Conservation (phyloP, 2,329 filamentous ascomycete genomes). For the Ophiostoma piceae region DNA sequence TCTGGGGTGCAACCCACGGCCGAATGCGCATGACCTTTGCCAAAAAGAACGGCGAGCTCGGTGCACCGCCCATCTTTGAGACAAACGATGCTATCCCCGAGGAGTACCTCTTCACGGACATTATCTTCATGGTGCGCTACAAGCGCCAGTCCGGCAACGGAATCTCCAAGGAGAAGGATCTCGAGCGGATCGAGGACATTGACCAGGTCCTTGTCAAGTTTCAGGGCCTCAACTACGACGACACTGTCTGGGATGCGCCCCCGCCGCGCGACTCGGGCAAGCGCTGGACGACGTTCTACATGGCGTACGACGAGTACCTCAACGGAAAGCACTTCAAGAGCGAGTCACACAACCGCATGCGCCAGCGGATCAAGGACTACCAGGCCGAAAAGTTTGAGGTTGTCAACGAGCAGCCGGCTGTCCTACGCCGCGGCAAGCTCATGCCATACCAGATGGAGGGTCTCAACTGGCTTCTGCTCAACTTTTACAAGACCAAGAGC, state of each 20-base stretch:
- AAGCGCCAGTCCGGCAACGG: slow-evolving; percentile 24
- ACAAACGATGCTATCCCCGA: slow-evolving; percentile 78
- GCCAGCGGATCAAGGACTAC: slow-evolving; percentile 62
- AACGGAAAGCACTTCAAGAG: slow-evolving; percentile 64
- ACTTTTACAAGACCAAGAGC: slow-evolving; percentile 76
- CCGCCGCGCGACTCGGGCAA: slow-evolving; percentile 59
- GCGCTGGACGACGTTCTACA: slow-evolving; percentile 72
- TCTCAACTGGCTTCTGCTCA: slow-evolving; percentile 90
- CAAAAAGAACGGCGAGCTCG: slow-evolving; percentile 59
- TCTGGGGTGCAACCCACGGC: slow-evolving; percentile 62
- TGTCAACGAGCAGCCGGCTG: slow-evolving; percentile 65
- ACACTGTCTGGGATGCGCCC: slow-evolving; percentile 82
- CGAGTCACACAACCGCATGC: slow-evolving; percentile 55
- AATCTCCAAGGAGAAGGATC: slow-evolving; percentile 53
- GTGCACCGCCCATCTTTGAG: slow-evolving; percentile 61
- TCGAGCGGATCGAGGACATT: slow-evolving; percentile 66
- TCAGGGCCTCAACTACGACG: slow-evolving; percentile 85
- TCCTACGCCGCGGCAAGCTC: slow-evolving; percentile 64
- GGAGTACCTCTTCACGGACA: slow-evolving; percentile 78
- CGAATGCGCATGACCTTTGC: slow-evolving; percentile 69
- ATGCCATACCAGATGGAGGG: slow-evolving; percentile 95
- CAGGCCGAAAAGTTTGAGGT: slow-evolving; percentile 63
- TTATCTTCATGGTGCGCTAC: slow-evolving; percentile 78
- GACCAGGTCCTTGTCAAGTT: slow-evolving; percentile 79
- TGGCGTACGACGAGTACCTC: slow-evolving; percentile 82